Percentiles rank a stretch among this genome's conserved stretches.
phyloP scores from a whole-genome alignment of 192 early-diverging fungal genomes.

The Backusella luteola region DNA sequence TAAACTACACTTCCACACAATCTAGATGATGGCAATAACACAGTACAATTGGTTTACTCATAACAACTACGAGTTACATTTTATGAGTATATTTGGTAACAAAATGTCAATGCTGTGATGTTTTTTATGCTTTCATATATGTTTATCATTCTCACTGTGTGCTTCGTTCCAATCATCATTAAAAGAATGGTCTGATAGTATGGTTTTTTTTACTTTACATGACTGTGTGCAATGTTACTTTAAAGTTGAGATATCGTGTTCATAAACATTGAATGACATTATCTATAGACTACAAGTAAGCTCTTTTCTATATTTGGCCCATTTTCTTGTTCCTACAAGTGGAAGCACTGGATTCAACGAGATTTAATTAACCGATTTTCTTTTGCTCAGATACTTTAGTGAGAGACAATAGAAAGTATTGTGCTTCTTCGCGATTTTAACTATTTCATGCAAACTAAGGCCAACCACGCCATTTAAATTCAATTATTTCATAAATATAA shows the following conservation, averaged over 20 bases:
- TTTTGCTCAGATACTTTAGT: not conserved
- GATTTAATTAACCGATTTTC: not conserved
- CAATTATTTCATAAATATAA: not conserved
- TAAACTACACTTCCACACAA: not conserved
- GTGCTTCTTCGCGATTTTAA: not conserved
- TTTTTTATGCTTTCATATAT: not conserved
- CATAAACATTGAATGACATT: too few relatives aligned
- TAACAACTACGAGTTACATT: not conserved
- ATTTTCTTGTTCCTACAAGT: not conserved
- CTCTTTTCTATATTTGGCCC: not conserved
- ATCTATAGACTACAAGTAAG: too few relatives aligned
- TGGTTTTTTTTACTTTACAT: not conserved
- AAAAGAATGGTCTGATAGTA: not conserved
- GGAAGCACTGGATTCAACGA: not conserved
- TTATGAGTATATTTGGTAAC: not conserved
- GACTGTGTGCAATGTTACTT: too few relatives aligned
- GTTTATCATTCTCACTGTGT: not conserved
- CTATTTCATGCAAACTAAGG: not conserved
- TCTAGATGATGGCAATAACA: not conserved
- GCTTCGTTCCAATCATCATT: not conserved
- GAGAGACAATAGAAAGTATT: not conserved
- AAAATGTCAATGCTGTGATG: not conserved
- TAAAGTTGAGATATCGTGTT: too few relatives aligned
- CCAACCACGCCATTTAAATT: not conserved
- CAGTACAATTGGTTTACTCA: not conserved